Percentiles rank a stretch among this genome's conserved stretches.
Evolutionary conservation across 805 yeast genomes (phyloP).

Genomic region (Metschnikowia shivogae): DNA sequence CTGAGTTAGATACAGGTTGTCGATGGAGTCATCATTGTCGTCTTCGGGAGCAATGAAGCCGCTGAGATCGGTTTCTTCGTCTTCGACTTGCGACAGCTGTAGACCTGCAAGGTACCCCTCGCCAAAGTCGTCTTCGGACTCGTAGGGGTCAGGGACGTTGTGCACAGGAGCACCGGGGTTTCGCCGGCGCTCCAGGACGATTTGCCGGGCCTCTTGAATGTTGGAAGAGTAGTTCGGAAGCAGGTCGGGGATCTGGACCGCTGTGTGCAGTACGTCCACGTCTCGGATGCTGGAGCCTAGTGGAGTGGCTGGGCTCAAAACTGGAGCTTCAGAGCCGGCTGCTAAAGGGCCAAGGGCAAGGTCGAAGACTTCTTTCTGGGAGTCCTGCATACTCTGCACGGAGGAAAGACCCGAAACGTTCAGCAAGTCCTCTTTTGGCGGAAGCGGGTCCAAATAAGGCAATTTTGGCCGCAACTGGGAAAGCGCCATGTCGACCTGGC

Average conservation of each 20-base stretch:
- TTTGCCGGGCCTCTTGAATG: not conserved
- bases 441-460: constrained; percentile 15
- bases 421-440: constrained; percentile 8
- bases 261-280: too few relatives aligned
- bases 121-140: constrained; percentile 18
- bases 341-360: not conserved
- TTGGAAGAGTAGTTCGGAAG: not conserved
- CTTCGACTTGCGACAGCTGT: constrained; percentile 14
- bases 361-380: not conserved
- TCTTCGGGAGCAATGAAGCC: constrained; percentile 18
- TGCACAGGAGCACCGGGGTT: not conserved
- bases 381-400: not conserved
- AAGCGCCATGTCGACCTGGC: constrained; percentile 16
- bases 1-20: constrained; percentile 13
- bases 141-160: constrained; percentile 1
- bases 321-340: not conserved
- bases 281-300: too few relatives aligned
- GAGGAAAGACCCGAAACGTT: constrained; percentile 8
- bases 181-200: not conserved
- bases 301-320: not conserved
- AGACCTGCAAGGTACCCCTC: constrained; percentile 17
- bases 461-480: constrained; percentile 9
- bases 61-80: constrained; percentile 16
- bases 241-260: not conserved
- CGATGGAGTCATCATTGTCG: constrained; percentile 14